Evolutionary conservation across 140 eudicot species (phyloP).

Genomic region (Artemisia princeps): DNA sequence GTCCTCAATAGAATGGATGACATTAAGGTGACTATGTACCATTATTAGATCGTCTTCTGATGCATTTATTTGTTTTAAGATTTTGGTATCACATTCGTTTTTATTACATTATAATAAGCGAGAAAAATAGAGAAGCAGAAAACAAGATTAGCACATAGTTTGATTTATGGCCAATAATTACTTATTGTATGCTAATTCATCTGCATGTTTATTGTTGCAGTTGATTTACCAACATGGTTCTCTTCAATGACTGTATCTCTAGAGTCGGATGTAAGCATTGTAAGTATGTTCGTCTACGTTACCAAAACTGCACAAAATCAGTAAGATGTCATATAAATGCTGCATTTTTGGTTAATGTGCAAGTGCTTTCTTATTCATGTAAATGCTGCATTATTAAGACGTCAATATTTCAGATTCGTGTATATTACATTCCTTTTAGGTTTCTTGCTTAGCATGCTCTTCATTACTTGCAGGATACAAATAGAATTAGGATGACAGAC

Average conservation of each 20-base stretch:
- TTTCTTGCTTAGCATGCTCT: constrained; percentile 16
- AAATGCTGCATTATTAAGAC: neutral
- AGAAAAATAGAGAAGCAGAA: neutral
- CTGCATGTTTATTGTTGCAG: constrained; percentile 25
- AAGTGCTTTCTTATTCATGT: too few species aligned
- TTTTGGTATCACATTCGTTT: neutral
- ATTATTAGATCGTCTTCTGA: neutral
- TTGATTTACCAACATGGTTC: constrained; percentile 42
- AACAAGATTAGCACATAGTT: neutral
- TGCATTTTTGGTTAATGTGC: too few species aligned
- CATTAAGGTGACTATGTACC: constrained; percentile 8
- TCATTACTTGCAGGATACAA: constrained; percentile 28
- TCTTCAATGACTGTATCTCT: constrained; percentile 30
- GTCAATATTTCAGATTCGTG: constrained; percentile 3
- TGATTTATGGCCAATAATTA: constrained; percentile 3
- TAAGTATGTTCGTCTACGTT: constrained; percentile 25
- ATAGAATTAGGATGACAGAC: constrained; percentile 21
- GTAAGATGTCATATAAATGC: too few species aligned
- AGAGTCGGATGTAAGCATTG: constrained; percentile 36
- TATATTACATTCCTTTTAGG: neutral
- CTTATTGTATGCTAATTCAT: constrained; percentile 11
- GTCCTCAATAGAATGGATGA: constrained; percentile 7
- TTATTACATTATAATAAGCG: neutral
- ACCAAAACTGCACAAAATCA: neutral
- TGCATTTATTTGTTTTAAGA: neutral